A percentile compares a stretch with the other conserved stretches of the same genome.
phyloP scores from a whole-genome alignment of 2,329 filamentous ascomycete species.

The Trichoderma pleuroti region DNA sequence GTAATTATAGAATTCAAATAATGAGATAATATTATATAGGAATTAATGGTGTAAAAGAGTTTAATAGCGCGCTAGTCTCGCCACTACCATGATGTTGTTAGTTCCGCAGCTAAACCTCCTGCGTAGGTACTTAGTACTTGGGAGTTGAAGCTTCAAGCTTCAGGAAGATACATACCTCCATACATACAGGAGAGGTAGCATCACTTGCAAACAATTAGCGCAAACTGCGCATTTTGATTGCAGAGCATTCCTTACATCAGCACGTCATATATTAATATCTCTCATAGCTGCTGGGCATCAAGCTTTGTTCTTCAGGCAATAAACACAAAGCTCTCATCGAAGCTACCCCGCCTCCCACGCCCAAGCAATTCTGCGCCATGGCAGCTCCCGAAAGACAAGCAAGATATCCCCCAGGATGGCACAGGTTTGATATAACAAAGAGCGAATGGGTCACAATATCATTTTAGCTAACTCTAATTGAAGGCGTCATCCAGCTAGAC shows the following conservation, averaged over 20 bases:
- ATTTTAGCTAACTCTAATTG: constrained; percentile 15
- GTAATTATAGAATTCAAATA: neutral
- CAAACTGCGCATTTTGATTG: constrained; percentile 5
- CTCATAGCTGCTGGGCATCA: neutral
- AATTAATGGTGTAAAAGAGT: neutral
- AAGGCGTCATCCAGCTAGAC: constrained; percentile 83
- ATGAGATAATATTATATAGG: neutral
- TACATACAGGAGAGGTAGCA: neutral
- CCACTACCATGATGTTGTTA: neutral
- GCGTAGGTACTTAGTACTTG: neutral
- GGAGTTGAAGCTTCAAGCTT: neutral
- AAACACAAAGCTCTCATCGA: neutral
- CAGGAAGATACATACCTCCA: neutral
- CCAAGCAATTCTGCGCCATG: neutral
- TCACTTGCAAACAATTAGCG: constrained; percentile 14
- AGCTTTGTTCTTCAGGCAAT: neutral
- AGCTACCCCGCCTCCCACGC: constrained; percentile 14
- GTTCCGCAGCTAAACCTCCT: neutral
- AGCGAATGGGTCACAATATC: no score
- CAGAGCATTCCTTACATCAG: neutral
- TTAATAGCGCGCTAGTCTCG: neutral
- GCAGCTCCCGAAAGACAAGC: neutral
- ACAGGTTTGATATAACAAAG: constrained; percentile 3
- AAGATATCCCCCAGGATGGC: constrained; percentile 4
- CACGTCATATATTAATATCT: constrained; percentile 4